These are phyloP conservation scores for Candida nonsorbophila DNA, from an alignment of 805 yeast species.

Conservation along the genomic window DNA sequence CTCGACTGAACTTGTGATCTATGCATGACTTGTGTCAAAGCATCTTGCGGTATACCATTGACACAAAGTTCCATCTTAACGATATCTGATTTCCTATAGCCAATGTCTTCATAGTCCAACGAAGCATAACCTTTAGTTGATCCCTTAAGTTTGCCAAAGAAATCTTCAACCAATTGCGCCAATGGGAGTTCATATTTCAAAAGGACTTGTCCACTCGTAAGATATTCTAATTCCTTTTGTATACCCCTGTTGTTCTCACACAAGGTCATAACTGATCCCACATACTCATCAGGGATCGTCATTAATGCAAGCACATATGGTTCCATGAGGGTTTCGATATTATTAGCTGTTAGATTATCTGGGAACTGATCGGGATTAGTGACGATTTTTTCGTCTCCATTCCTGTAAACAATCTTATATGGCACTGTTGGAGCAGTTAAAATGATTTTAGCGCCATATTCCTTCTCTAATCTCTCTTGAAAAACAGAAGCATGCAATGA, in stretches of 20 bases:
- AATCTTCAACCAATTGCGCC: constrained; percentile 89
- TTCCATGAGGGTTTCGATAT: constrained; percentile 56
- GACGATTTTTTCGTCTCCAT: constrained; percentile 60
- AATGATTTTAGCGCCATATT: constrained; percentile 87
- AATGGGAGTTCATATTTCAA: constrained; percentile 79
- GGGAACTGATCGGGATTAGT: constrained; percentile 96
- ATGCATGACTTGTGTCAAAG: constrained; percentile 88
- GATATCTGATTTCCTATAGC: constrained; percentile 73
- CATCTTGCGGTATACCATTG: constrained; percentile 87
- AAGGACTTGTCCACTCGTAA: constrained; percentile 76
- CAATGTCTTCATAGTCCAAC: constrained; percentile 90
- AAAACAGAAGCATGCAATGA: constrained; percentile 94
- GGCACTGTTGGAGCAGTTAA: constrained; percentile 97
- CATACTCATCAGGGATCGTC: constrained; percentile 85
- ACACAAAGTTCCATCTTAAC: constrained; percentile 86
- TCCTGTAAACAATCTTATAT: constrained; percentile 63
- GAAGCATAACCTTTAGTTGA: constrained; percentile 91
- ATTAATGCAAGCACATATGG: constrained; percentile 89
- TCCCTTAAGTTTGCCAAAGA: constrained; percentile 89
- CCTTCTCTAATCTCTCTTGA: constrained; percentile 85
- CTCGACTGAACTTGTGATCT: constrained; percentile 62
- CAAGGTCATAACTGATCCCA: constrained; percentile 80
- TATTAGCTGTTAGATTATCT: constrained; percentile 42
- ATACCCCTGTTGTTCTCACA: constrained; percentile 82
- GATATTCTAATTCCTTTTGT: constrained; percentile 72